phyloP scores from a whole-genome alignment of 345 rosid species.

The Lepidium sativum region DNA sequence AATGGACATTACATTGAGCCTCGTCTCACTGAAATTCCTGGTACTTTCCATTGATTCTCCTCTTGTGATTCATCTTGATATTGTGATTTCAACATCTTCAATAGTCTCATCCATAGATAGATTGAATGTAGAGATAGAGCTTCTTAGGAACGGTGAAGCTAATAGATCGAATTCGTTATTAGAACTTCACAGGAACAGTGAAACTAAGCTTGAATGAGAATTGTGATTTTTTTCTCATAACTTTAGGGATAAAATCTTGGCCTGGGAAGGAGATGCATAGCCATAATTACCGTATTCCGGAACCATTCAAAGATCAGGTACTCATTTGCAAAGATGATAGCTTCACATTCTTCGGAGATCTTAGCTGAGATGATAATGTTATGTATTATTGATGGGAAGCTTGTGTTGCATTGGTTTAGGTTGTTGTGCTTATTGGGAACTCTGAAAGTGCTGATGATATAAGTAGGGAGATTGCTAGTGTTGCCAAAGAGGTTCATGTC shows the following conservation, averaged over 20 bases:
- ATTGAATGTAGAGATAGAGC: not conserved
- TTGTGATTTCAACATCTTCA: too few species aligned
- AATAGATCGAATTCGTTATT: too few species aligned
- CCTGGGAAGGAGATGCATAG: constrained; percentile 90
- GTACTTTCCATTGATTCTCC: constrained; percentile 21
- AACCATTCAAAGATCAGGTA: constrained; percentile 61
- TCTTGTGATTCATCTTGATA: not conserved
- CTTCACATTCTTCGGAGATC: not conserved
- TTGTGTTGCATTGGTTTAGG: constrained; percentile 32
- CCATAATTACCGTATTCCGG: constrained; percentile 67
- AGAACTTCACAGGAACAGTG: too few species aligned
- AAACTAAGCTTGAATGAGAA: not conserved
- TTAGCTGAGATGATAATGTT: not conserved
- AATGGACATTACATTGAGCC: constrained; percentile 66
- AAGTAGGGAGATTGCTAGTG: constrained; percentile 52
- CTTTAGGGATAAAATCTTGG: constrained; percentile 65
- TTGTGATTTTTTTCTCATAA: not conserved
- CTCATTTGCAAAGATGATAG: too few species aligned
- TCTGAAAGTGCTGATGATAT: constrained; percentile 65
- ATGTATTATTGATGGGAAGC: not conserved
- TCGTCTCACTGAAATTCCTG: constrained; percentile 55
- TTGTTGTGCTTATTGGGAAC: constrained; percentile 62
- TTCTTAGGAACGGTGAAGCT: not conserved
- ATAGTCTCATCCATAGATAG: not conserved
- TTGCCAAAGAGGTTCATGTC: constrained; percentile 82